Percentiles rank a stretch among this genome's conserved stretches.
Evolutionary conservation across 164 flowering plant genomes (phyloP).

Genomic region (Stephania cephalantha): DNA sequence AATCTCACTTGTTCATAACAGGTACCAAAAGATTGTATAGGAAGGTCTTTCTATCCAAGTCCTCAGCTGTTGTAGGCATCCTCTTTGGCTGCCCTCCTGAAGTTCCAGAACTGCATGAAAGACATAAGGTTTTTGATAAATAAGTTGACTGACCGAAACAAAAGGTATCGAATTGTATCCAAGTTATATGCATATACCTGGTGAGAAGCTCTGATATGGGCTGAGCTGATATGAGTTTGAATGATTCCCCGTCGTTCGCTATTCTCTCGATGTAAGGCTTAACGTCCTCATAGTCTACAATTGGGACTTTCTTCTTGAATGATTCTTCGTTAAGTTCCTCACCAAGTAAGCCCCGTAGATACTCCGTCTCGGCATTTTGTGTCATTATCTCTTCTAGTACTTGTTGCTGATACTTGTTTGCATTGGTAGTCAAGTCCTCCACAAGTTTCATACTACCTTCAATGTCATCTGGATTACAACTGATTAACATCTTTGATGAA

Average conservation of each 20-base stretch:
- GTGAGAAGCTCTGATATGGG: conserved; percentile 55
- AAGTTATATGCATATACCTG: conserved; percentile 24
- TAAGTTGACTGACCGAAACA: background rate
- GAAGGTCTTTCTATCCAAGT: conserved; percentile 45
- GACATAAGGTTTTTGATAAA: background rate
- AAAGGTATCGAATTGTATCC: background rate
- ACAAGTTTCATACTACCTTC: conserved; percentile 40
- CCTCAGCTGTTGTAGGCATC: conserved; percentile 54
- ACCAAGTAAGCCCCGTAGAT: conserved; percentile 33
- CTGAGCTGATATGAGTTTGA: conserved; percentile 40
- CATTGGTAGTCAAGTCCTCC: conserved; percentile 46
- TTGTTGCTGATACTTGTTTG: conserved; percentile 32
- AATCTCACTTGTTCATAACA: conserved; percentile 44
- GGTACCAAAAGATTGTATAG: conserved; percentile 45
- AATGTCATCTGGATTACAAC: conserved; percentile 40
- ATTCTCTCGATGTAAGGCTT: conserved; percentile 52
- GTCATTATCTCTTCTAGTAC: conserved; percentile 39
- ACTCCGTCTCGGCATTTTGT: conserved; percentile 42
- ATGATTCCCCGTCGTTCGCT: conserved; percentile 60
- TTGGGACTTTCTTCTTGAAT: conserved; percentile 49
- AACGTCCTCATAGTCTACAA: conserved; percentile 53
- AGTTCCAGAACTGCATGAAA: conserved; percentile 47
- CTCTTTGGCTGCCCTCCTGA: conserved; percentile 61
- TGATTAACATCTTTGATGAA: conserved; percentile 27
- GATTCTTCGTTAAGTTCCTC: conserved; percentile 23